These are phyloP conservation scores for Elymus sibiricus DNA, from an alignment of 176 grass and related monocot species.

Conservation along the genomic window DNA sequence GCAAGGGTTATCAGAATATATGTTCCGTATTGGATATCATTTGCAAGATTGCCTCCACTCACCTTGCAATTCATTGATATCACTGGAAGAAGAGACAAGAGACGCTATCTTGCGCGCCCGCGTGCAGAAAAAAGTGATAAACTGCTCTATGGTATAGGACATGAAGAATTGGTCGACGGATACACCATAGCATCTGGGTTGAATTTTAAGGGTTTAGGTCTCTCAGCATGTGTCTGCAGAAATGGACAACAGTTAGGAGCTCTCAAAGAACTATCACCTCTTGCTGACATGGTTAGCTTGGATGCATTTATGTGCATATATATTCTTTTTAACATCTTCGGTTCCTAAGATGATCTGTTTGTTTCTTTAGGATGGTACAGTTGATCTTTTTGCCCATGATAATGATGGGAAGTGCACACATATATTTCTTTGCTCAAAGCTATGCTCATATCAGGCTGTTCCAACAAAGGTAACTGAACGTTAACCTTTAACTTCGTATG, in stretches of 20 bases:
- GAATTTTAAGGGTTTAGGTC: constrained; percentile 74
- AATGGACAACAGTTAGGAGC: constrained; percentile 63
- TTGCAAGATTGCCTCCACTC: constrained; percentile 75
- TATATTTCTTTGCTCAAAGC: constrained; percentile 87
- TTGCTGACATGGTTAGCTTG: constrained; percentile 82
- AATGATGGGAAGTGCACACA: constrained; percentile 64
- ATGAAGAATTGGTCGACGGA: constrained; percentile 88
- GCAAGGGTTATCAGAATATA: constrained; percentile 81
- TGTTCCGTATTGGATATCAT: constrained; percentile 97
- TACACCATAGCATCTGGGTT: constrained; percentile 87
- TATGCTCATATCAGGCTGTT: constrained; percentile 86
- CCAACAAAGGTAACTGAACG: constrained; percentile 82
- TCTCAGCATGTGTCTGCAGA: constrained; percentile 56
- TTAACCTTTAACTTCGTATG: constrained; percentile 20
- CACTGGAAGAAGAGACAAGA: constrained; percentile 63
- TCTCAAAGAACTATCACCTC: constrained; percentile 77
- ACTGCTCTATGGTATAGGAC: constrained; percentile 64
- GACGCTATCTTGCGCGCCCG: constrained; percentile 22
- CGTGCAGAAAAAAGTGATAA: constrained; percentile 58
- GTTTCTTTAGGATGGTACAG: constrained; percentile 63
- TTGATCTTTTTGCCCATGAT: constrained; percentile 83
- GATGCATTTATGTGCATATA: not conserved
- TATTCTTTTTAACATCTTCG: not conserved
- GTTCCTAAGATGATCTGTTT: constrained; percentile 21
- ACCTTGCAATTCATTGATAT: constrained; percentile 55